Percentiles rank a stretch among this genome's conserved stretches.
Conservation (phyloP, 2,329 filamentous ascomycete species). For the Fusarium drepaniforme region DNA sequence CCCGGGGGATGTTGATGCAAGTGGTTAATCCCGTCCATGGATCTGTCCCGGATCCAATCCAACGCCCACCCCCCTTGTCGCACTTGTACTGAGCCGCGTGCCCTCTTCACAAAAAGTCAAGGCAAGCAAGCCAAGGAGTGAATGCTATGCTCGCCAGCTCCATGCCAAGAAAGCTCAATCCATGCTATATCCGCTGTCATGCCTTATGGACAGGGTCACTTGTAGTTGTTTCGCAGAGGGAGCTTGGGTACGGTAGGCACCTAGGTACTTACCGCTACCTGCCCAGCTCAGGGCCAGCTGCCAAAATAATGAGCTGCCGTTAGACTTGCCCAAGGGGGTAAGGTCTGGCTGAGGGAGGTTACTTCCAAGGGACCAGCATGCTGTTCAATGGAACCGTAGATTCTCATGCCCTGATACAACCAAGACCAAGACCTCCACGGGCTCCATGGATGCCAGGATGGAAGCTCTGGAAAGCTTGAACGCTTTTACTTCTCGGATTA, state of each 20-base stretch:
- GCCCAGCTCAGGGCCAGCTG: conserved; percentile 6
- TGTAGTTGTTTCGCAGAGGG: conserved; percentile 13
- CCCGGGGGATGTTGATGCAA: conserved; percentile 14
- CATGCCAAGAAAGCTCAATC: conserved; percentile 25
- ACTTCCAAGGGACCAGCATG: conserved; percentile 17
- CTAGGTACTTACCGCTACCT: neutral
- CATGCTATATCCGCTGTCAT: conserved; percentile 33
- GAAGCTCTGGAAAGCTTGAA: neutral
- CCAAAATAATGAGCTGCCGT: conserved; percentile 30
- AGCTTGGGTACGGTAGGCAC: conserved; percentile 3
- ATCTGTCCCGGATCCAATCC: conserved; percentile 13
- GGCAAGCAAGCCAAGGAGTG: neutral
- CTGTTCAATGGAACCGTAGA: neutral
- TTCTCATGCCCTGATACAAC: neutral
- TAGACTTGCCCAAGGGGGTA: conserved; percentile 27
- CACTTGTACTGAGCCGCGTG: conserved; percentile 6
- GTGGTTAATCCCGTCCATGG: conserved; percentile 19
- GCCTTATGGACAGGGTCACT: conserved; percentile 33
- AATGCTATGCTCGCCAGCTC: conserved; percentile 12
- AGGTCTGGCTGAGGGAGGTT: conserved; percentile 19
- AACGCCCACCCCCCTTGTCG: conserved; percentile 3
- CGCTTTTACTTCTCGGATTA: neutral
- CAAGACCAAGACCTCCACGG: neutral
- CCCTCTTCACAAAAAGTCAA: conserved; percentile 7
- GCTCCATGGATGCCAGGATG: neutral